Base-by-base conservation (phyloP, 306 rosid species). In the Senna siamea region DNA sequence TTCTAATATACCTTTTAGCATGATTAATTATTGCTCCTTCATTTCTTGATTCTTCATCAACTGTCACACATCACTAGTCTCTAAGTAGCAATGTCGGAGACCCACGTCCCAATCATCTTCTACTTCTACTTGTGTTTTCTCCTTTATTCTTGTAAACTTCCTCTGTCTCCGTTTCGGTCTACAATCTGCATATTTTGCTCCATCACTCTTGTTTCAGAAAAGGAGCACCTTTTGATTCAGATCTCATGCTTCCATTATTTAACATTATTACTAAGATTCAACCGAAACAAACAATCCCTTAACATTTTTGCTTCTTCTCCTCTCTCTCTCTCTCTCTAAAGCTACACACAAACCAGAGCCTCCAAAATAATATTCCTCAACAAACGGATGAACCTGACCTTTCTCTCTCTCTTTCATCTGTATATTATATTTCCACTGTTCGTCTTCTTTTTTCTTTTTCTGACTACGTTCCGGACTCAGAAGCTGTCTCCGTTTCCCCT, bases 401-500 rank as follows among this genome's bases (percentile, higher is more conserved):
- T 51, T 51, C 11, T 53, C 70, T 55, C 59, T 81, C 70, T 69
- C 40, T 4, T 5, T 37, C 8, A 37, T 5, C 3, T 11, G 44
- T 51, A 30, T 72, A 71, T 65, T 47, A 52, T 82, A 48, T 55
- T 4, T 69, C 22, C 55, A 60, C 51, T n/a, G 26, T 61, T 75
- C 19, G 7, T 4, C 15, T 11, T 41, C 15, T 10, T 70, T 50
- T 52, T 9, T 11, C 12, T 58, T 17, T 47, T 47, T 19, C 35
- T 73, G 68, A 62, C 30, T 18, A 10, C 32, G 10, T 50, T 76
- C 41, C 52, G 64, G 69, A 78, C 60, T 73, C 74, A 70, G 83
- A 64, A 23, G 68, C 51, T 85, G 92, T 76, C 91, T 88, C 89
- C 74, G 47, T 80, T 76, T 81, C 20, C 62, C 79, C 90, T 85